These are phyloP conservation scores for Artemisia argyi DNA, from an alignment of 129 eudicot genomes.

Conservation along the genomic window DNA sequence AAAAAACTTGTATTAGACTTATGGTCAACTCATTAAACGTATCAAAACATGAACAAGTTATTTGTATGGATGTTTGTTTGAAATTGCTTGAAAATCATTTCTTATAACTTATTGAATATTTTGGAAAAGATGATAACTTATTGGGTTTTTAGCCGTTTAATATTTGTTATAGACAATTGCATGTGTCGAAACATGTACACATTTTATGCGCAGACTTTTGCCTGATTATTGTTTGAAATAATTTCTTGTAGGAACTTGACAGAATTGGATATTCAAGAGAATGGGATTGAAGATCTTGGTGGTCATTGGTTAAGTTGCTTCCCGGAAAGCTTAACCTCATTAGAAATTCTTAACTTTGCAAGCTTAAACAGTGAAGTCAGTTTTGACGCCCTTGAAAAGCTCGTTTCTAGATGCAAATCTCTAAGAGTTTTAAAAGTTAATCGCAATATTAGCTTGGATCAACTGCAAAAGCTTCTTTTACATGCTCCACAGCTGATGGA, in stretches of 20 bases:
- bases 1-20: neutral
- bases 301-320: slow-evolving; percentile 43
- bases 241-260: slow-evolving; percentile 51
- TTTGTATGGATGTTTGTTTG: no score
- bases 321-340: slow-evolving; percentile 50
- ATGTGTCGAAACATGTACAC: no score
- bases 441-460: slow-evolving; percentile 51
- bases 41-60: no score
- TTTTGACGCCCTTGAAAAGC: slow-evolving; percentile 65
- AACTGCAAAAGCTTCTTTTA: slow-evolving; percentile 57
- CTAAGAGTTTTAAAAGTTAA: slow-evolving; percentile 66
- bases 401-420: slow-evolving; percentile 63
- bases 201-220: neutral
- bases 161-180: no score
- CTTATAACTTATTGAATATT: no score
- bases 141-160: no score
- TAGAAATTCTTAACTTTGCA: slow-evolving; percentile 69
- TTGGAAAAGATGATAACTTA: no score
- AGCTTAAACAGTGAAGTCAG: slow-evolving; percentile 65
- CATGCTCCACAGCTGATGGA: slow-evolving; percentile 59
- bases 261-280: slow-evolving; percentile 78
- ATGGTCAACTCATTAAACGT: neutral
- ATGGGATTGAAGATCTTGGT: slow-evolving; percentile 64
- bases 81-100: neutral
- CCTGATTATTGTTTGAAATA: neutral